Evolutionary conservation across 345 rosid species (phyloP), one percentile per base, ranked within the genome.

Genomic region (Jatropha curcas): DNA sequence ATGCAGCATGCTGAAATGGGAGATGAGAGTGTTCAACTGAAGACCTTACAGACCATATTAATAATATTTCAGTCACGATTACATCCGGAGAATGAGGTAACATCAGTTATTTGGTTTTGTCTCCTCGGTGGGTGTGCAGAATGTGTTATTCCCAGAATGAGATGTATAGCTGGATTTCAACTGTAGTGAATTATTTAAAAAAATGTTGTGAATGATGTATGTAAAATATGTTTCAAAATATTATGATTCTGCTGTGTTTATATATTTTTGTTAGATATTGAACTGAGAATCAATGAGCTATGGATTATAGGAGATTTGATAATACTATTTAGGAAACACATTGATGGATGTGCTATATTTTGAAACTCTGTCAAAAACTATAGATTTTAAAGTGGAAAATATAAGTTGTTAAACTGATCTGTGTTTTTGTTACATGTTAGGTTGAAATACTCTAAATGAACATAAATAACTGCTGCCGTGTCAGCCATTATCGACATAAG

Each of bases 1-100:
- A 46, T 77, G 86, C 92, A 94, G 98, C 99, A 95, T 86, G 88
- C 96, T 53, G 98, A 92, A 82, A 95, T 95, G 90, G 68, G 88
- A 45, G 99, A 95, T 39, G 99, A 95, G 84, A 95, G 70, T 79
- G 89, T 95, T 71, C 99, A 95, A 73, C 84, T 95, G 50, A 95
- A 92, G 89, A 92, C 98, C 33, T 82, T 95, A 65, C 99, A 95
- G 81, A 92, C 99, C 59, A 88, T 95, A 80, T 82, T 95, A 65
- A 95, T 90, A 60, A 88, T 95, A 80, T 93, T 95, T 71, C 99
- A 95, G 67, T 92, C 99, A 51, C 93, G 87, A 48, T 83, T 95
- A 76, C 94, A 82, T 82, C 99, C 99, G 66, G 90, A 92, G 81
- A 84, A 80, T 68, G 97, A 92, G 98, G 99, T 92, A 71, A 72